Evolutionary conservation across 1,284 basidiomycete species (phyloP).

Genomic region (Malassezia vespertilionis): DNA sequence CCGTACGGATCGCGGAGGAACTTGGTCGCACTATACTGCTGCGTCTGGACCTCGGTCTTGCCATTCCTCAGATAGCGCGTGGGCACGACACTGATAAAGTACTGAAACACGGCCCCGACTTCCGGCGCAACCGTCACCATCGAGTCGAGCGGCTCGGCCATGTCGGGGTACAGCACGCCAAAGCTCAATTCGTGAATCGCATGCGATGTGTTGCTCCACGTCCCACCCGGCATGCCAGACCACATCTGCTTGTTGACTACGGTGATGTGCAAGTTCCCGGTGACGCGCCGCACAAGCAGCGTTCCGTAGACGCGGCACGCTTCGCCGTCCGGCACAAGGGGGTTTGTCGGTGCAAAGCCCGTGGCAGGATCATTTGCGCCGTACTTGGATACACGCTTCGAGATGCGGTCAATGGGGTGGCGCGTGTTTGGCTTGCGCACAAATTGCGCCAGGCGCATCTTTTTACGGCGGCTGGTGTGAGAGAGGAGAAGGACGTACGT

Average conservation of each 20-base stretch:
- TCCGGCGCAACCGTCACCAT: slow-evolving; percentile 48
- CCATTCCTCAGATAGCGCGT: slow-evolving; percentile 67
- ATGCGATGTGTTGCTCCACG: slow-evolving; percentile 91
- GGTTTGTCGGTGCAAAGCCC: slow-evolving; percentile 41
- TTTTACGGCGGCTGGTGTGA: slow-evolving; percentile 49
- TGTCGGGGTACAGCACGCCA: slow-evolving; percentile 89
- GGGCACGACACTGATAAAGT: slow-evolving; percentile 86
- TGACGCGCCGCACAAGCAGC: slow-evolving; percentile 77
- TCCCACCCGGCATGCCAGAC: too few species aligned
- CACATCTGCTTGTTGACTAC: slow-evolving; percentile 66
- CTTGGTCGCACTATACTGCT: slow-evolving; percentile 91
- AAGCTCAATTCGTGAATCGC: slow-evolving; percentile 94
- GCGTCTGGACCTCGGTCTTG: slow-evolving; percentile 58
- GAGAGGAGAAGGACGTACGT: slow-evolving; percentile 45
- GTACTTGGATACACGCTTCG: too few species aligned
- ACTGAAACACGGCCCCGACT: slow-evolving; percentile 58
- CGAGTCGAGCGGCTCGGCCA: slow-evolving; percentile 76
- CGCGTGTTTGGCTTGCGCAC: neutral
- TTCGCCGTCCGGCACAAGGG: slow-evolving; percentile 46
- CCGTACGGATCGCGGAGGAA: slow-evolving; percentile 69
- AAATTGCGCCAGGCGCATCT: neutral
- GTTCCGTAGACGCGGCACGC: slow-evolving; percentile 79
- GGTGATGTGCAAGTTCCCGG: slow-evolving; percentile 57
- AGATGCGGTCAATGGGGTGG: too few species aligned
- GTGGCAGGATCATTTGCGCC: too few species aligned